Conservation (phyloP, 2,329 filamentous ascomycete species). For the Colletotrichum godetiae region DNA sequence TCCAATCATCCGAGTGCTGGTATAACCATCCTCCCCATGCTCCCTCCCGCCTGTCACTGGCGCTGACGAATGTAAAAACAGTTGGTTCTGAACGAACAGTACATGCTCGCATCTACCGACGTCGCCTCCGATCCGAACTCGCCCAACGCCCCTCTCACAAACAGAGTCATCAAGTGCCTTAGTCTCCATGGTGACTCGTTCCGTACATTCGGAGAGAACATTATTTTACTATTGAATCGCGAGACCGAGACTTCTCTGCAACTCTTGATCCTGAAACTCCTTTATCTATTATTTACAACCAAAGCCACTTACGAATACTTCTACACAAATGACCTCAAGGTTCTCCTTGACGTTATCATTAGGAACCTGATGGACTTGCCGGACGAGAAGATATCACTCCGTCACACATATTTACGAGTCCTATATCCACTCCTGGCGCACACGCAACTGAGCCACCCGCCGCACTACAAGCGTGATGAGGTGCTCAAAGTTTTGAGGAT, state of each 20-base stretch:
- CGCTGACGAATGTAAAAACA: conserved; percentile 49
- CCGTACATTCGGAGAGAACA: conserved; percentile 97
- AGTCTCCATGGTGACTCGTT: conserved; percentile 83
- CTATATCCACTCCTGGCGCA: conserved; percentile 90
- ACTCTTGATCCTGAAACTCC: conserved; percentile 92
- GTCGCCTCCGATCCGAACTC: conserved; percentile 53
- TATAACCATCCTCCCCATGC: conserved; percentile 54
- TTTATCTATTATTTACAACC: conserved; percentile 96
- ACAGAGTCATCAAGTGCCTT: conserved; percentile 92
- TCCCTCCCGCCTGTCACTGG: conserved; percentile 32
- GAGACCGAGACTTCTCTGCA: conserved; percentile 95
- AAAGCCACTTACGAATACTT: conserved; percentile 96
- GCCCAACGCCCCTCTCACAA: conserved; percentile 74
- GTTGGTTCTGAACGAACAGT: conserved; percentile 98
- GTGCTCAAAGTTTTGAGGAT: conserved; percentile 80
- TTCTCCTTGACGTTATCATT: conserved; percentile 94
- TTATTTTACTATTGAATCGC: conserved; percentile 93
- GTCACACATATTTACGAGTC: conserved; percentile 95
- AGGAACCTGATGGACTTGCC: conserved; percentile 96
- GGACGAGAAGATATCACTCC: conserved; percentile 79
- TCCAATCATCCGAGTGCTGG: conserved; percentile 90
- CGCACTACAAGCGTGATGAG: conserved; percentile 92
- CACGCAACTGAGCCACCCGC: conserved; percentile 87
- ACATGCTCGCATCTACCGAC: conserved; percentile 82
- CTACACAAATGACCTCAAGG: conserved; percentile 95